Percentiles rank a stretch among this genome's conserved stretches.
Conservation (phyloP, 805 yeast genomes). For the Candida krabiensis region DNA sequence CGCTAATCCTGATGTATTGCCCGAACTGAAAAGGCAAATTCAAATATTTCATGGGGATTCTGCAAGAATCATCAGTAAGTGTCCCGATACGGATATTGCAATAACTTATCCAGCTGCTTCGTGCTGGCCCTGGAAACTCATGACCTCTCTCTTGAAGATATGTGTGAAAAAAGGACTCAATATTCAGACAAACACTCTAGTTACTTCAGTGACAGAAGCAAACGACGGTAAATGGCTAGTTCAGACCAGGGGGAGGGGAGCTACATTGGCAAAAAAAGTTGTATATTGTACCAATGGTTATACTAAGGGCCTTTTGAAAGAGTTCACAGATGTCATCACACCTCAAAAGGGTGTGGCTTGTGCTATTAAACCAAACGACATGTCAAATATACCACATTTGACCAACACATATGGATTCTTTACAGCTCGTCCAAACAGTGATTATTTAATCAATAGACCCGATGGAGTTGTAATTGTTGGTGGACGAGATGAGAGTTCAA, state of each 20-base stretch:
- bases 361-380: constrained; percentile 27
- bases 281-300: constrained; percentile 40
- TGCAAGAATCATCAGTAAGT: constrained; percentile 32
- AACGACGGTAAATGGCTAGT: constrained; percentile 33
- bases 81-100: constrained; percentile 30
- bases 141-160: constrained; percentile 33
- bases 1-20: too few relatives aligned
- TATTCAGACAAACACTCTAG: constrained; percentile 44
- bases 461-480: constrained; percentile 40
- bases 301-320: constrained; percentile 25
- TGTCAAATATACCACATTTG: constrained; percentile 32
- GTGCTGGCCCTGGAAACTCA: constrained; percentile 46
- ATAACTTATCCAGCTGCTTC: constrained; percentile 42
- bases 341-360: constrained; percentile 37
- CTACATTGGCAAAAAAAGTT: constrained; percentile 32
- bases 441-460: constrained; percentile 36
- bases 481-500: too few relatives aligned
- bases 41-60: constrained; percentile 34
- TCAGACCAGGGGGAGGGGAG: constrained; percentile 27
- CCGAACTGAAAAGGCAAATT: constrained; percentile 30
- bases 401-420: constrained; percentile 36
- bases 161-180: constrained; percentile 38
- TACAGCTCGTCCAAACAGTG: constrained; percentile 24
- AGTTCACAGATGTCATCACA: constrained; percentile 32
- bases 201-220: constrained; percentile 25